These are phyloP conservation scores for Macrolepiota dolichaula DNA, from an alignment of 768 basidiomycete genomes.

Conservation along the genomic window DNA sequence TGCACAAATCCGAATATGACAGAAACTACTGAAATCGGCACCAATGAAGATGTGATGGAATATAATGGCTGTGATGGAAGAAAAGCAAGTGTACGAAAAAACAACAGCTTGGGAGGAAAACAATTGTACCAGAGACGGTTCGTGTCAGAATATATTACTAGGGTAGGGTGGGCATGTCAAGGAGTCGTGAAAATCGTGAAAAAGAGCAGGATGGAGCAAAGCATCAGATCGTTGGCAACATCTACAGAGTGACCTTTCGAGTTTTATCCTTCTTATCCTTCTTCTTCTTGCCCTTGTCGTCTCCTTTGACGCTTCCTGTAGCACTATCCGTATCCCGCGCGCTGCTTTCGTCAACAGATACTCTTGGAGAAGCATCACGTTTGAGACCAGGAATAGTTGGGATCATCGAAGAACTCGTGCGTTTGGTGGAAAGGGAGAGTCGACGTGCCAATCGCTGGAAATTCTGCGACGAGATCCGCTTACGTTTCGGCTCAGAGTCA, in stretches of 20 bases:
- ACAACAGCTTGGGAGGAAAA: not conserved
- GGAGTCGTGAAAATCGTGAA: slow-evolving; percentile 26
- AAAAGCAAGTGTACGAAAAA: not conserved
- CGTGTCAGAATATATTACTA: slow-evolving; percentile 10
- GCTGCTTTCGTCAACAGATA: slow-evolving; percentile 45
- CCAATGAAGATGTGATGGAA: slow-evolving; percentile 2
- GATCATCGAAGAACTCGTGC: slow-evolving; percentile 52
- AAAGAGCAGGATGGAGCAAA: slow-evolving; percentile 15
- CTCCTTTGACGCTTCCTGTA: slow-evolving; percentile 47
- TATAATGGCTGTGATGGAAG: not conserved
- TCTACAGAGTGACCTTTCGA: slow-evolving; percentile 34
- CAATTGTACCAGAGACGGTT: slow-evolving; percentile 5
- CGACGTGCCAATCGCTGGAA: slow-evolving; percentile 77
- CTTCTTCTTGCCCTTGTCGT: slow-evolving; percentile 55
- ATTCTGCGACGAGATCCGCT: slow-evolving; percentile 81
- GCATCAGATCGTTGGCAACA: slow-evolving; percentile 15
- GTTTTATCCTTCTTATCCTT: slow-evolving; percentile 65
- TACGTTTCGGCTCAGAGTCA: slow-evolving; percentile 73
- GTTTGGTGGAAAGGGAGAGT: slow-evolving; percentile 63
- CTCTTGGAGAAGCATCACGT: slow-evolving; percentile 42
- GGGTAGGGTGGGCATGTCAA: slow-evolving; percentile 5
- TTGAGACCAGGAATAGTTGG: slow-evolving; percentile 46
- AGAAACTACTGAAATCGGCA: not conserved
- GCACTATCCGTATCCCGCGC: slow-evolving; percentile 52
- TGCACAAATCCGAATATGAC: slow-evolving; percentile 3